Base-by-base conservation (phyloP, 2,329 filamentous ascomycete species). In the Karstenula rhodostoma region DNA sequence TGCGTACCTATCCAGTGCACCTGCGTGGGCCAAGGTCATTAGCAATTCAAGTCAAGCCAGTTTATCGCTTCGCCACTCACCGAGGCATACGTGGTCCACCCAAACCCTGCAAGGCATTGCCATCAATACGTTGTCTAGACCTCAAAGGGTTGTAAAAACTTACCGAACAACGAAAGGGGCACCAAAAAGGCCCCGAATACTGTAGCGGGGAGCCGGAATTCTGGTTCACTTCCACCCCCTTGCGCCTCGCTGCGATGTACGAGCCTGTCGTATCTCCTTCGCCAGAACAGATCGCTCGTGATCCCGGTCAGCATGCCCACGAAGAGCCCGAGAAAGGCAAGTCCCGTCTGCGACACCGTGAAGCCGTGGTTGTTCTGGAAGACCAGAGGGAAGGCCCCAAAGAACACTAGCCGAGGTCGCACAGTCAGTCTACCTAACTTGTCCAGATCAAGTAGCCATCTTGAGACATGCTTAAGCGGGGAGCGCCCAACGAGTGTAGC, bases 361-460 rank as follows among this genome's bases (percentile, higher is more conserved):
- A 97, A 93, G 22, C 86, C 88, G 74, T 96, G 90, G 49, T 90
- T 88, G 47, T 84, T 86, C 27, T 83, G 76, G 72, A 97, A 97
- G 17, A 97, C 88, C 47, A 96, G 81, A 5, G 90, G 86, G 70
- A 97, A 96, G 0, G 93, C 93, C 22, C 93, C 93, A 75, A 96
- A 96, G 58, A 69, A 60, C 22, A 67, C 52, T 55, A 55, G 29
- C 52, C 52, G 52, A 64, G 54, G 61, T 61, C 56, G 56, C 33
- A 42, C 35, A 6, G 27, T 37, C 29, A 52, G 61, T 25, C 60
- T 55, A 19, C 43, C 17, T 22, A 43, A 29, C 51, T 33, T 55
- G 29, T 46, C 52, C 19, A 37, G 12, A 46, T 35, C 29, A 42
- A 46, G 19, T 25, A 25, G 32, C 29, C 25, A 46, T 33, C 25